phyloP scores from a whole-genome alignment of 1,284 basidiomycete species.

The Apiotrichum sp. region DNA sequence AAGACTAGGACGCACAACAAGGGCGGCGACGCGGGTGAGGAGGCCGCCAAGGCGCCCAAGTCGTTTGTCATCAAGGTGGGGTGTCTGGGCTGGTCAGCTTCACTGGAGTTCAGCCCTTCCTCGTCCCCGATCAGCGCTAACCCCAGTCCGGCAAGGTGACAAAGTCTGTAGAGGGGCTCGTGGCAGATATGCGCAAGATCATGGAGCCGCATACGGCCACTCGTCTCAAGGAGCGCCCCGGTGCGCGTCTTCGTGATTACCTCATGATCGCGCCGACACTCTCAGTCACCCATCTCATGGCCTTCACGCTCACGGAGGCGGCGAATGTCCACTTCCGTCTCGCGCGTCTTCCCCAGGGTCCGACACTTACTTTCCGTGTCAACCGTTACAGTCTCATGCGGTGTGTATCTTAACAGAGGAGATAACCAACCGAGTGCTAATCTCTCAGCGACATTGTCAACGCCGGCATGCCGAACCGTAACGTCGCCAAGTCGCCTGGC shows the following conservation, averaged over 20 bases:
- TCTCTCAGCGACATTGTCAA: constrained; percentile 14
- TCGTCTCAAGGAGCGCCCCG: constrained; percentile 77
- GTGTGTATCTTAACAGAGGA: constrained; percentile 21
- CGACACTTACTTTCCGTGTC: constrained; percentile 87
- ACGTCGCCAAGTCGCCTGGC: constrained; percentile 44
- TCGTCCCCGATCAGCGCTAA: neutral
- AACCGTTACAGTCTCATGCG: constrained; percentile 87
- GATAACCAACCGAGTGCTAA: neutral
- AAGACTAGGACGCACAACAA: constrained; percentile 86
- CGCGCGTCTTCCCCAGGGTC: constrained; percentile 82
- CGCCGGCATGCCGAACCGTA: constrained; percentile 23
- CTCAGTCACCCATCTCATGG: constrained; percentile 86
- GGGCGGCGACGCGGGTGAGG: constrained; percentile 45
- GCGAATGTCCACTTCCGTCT: constrained; percentile 76
- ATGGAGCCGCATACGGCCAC: constrained; percentile 98
- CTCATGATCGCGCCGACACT: constrained; percentile 86
- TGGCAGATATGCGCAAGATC: constrained; percentile 84
- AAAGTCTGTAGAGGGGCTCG: constrained; percentile 75
- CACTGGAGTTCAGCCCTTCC: neutral
- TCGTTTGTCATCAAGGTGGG: constrained; percentile 71
- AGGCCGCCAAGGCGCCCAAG: constrained; percentile 50
- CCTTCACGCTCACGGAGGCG: constrained; percentile 79
- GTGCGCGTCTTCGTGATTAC: constrained; percentile 93
- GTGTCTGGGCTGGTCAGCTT: neutral
- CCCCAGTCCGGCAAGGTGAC: constrained; percentile 76